phyloP scores from a whole-genome alignment of 805 yeast genomes.

The Saccharomycopsis fermentans region DNA sequence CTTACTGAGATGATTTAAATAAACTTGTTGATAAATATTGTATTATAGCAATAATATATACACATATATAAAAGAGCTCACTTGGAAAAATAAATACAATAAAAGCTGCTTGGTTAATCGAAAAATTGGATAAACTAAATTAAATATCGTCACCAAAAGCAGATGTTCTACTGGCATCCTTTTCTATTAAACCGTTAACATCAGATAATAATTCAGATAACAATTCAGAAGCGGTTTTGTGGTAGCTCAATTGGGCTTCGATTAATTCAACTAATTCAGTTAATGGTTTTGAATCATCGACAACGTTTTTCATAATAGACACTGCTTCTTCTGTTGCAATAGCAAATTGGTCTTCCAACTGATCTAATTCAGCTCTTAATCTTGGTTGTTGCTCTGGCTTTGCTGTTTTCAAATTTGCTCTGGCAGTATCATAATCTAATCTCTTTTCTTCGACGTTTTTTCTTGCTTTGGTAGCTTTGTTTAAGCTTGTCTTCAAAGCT shows the following conservation, averaged over 20 bases:
- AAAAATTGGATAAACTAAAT: background rate
- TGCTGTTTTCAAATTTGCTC: constrained; percentile 39
- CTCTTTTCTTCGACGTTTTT: constrained; percentile 69
- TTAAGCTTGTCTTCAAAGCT: constrained; percentile 49
- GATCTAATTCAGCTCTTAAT: constrained; percentile 66
- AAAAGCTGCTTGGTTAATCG: background rate
- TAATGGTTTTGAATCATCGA: constrained; percentile 59
- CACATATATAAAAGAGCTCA: background rate
- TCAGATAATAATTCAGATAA: constrained; percentile 56
- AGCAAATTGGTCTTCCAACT: constrained; percentile 82
- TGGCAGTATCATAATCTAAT: constrained; percentile 68
- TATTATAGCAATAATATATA: background rate
- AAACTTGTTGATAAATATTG: background rate
- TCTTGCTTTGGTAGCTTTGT: constrained; percentile 58
- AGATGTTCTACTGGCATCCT: constrained; percentile 27
- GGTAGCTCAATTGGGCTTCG: constrained; percentile 72
- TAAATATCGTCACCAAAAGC: constrained; percentile 17
- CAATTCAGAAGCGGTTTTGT: constrained; percentile 61
- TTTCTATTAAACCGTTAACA: constrained; percentile 49
- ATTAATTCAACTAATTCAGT: constrained; percentile 58
- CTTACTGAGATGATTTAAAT: background rate
- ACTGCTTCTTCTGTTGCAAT: constrained; percentile 85
- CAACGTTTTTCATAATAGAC: constrained; percentile 68
- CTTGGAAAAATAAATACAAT: background rate
- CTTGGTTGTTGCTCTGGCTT: constrained; percentile 66